Evolutionary conservation across 768 basidiomycete genomes (phyloP).

Genomic region (Amanita polypyramis): DNA sequence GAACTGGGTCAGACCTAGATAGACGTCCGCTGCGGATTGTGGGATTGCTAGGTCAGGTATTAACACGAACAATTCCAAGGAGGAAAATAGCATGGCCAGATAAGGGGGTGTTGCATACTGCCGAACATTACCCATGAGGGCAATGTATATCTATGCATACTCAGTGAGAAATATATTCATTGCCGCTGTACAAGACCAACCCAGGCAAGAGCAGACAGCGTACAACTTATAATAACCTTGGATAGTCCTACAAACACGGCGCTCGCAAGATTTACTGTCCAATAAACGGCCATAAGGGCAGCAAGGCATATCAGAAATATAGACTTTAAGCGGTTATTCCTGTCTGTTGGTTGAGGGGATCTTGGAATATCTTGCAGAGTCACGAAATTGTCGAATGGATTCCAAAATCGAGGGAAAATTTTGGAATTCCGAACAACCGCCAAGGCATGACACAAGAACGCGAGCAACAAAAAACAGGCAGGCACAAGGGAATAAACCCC

Average conservation of each 20-base stretch:
- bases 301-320: conserved; percentile 27
- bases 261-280: conserved; percentile 33
- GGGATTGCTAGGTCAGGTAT: conserved; percentile 4
- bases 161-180: conserved; percentile 1
- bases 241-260: conserved; percentile 17
- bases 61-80: conserved; percentile 20
- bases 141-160: conserved; percentile 31
- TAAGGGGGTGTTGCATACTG: conserved; percentile 45
- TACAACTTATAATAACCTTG: conserved; percentile 15
- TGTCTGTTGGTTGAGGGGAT: conserved; percentile 19
- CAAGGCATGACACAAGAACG: conserved; percentile 20
- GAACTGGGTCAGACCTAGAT: not conserved
- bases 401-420: conserved; percentile 15
- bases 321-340: conserved; percentile 19
- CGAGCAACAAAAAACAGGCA: conserved; percentile 18
- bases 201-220: conserved; percentile 35
- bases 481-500: conserved; percentile 16
- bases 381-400: conserved; percentile 45
- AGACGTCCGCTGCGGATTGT: not conserved
- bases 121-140: conserved; percentile 25
- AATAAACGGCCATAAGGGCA: conserved; percentile 26
- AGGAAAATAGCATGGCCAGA: conserved; percentile 32
- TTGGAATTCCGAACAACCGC: conserved; percentile 19
- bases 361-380: conserved; percentile 39
- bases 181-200: conserved; percentile 23